Base-by-base conservation (phyloP, 331 rosid genomes). In the Arachis monticola region DNA sequence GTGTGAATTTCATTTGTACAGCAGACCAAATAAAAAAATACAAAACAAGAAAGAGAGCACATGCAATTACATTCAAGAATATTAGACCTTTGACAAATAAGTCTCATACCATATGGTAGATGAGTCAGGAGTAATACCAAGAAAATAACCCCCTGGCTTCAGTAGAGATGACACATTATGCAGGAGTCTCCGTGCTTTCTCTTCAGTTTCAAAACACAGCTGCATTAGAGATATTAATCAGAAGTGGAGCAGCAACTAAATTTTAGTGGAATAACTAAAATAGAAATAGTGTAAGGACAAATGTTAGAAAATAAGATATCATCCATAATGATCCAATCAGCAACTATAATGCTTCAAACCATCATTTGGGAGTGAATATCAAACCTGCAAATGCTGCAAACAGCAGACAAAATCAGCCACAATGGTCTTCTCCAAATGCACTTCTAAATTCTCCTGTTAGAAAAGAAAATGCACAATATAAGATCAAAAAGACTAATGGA, bases 81-180 rank as follows among this genome's bases (percentile, higher is more conserved):
- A 83, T 73, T 46, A 64, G 69, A 40, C 73, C 77, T 74, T 67
- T 63, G 66, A 69, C 60, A 82, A 82, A 67, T 74, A 52, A 78
- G 73, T 60, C 77, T 64, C 97, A 74, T 88, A 94, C 99, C 99
- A 92, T 94, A 94, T 92, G 72, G 97, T 92, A 87, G 97, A 92
- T 67, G 97, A 94, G 93, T 94, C 99, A 60, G 99, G 93, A 85
- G 97, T 92, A 87, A 94, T 92, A 82, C 99, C 99, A 1, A 94
- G 88, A 95, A 95, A 92, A 78, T 92, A 95, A 81, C 99, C 99
- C 87, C 99, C 97, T 0, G 99, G 97, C 74, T 95, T 95, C 85
- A 95, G 84, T 84, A 95, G 83, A 30, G 87, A 79, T 32, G 99
- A 90, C 67, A 92, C 97, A 35, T 95, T 95, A 31, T 85, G 91